Percentiles rank a stretch among this genome's conserved stretches.
phyloP scores from a whole-genome alignment of 169 alveolate species.

The Eimeria brunetti region DNA sequence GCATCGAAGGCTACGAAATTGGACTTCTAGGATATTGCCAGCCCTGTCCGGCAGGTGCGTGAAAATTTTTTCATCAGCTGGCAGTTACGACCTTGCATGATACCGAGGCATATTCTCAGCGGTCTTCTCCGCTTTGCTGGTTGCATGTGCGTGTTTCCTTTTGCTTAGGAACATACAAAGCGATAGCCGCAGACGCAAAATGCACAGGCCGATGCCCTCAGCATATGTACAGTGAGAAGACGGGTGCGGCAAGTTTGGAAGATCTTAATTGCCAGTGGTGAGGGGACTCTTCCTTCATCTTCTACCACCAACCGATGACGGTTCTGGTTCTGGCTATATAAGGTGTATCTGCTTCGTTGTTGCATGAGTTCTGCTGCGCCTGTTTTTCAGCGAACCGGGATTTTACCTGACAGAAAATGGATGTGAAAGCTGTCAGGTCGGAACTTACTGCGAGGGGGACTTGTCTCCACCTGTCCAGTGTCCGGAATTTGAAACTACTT shows the following conservation, averaged over 20 bases:
- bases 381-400: constrained; percentile 74
- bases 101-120: neutral
- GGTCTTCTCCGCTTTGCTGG: neutral
- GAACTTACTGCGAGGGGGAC: constrained; percentile 71
- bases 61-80: neutral
- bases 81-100: neutral
- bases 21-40: constrained; percentile 77
- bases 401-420: constrained; percentile 51
- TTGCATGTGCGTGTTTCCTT: neutral
- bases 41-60: constrained; percentile 75
- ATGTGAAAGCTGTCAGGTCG: constrained; percentile 73
- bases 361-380: neutral
- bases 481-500: constrained; percentile 64
- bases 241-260: constrained; percentile 74
- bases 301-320: neutral
- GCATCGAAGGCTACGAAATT: constrained; percentile 75
- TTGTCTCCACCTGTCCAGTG: constrained; percentile 63
- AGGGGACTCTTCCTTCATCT: neutral
- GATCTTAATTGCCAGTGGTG: constrained; percentile 75
- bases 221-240: constrained; percentile 73
- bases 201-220: constrained; percentile 79
- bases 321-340: neutral
- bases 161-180: constrained; percentile 70
- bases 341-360: neutral
- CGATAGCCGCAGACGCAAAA: constrained; percentile 73